Evolutionary conservation across 768 basidiomycete species (phyloP), one percentile per base, ranked within the genome.

Genomic region (Pleurotus djamor): DNA sequence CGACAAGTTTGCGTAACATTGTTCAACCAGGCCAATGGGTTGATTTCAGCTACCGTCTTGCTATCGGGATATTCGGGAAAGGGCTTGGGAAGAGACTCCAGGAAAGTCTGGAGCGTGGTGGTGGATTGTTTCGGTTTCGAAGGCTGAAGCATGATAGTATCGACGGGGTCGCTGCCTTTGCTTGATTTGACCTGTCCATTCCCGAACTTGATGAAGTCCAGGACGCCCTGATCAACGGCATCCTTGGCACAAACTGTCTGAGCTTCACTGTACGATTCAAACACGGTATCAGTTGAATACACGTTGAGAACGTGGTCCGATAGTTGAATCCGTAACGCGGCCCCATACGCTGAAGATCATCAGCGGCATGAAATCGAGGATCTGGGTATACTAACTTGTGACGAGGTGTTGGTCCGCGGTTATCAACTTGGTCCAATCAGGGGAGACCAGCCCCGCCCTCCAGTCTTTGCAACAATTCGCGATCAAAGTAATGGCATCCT

Each of bases 11-110:
- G 83, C 12, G 86, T 64, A 12, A 77, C 69, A 5, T 66, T 72
- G 60, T 86, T 84, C 38, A 91, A 61, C 77, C 80, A 84, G 0
- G 72, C 77, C 1, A 82, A 74, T 0, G 81, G 81, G 52, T 86
- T 84, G 58, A 87, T 79, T 59, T 86, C 81, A 0, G 69, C 60
- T 5, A 79, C 80, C 2, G 75, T 68, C 62, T 76, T 77, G 12
- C 76, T 73, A 1, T 75, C 77, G 8, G 87, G 74, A 9, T 73
- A 65, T 60, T 87, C 84, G 0, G 85, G 83, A 54, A 89, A 81
- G 1, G 87, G 89, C 48, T 79, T 77, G 1, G 88, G 87, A 48
- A 91, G 79, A 12, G 81, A 68, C n/a, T 87, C 86, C 64, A 81
- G 87, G 68, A 85, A 90, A 1, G 70, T 69, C 60, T 86, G 85